Evolutionary conservation across 805 yeast genomes (phyloP), one percentile per base, ranked within the genome.

Genomic region (Yamadazyma olivae): DNA sequence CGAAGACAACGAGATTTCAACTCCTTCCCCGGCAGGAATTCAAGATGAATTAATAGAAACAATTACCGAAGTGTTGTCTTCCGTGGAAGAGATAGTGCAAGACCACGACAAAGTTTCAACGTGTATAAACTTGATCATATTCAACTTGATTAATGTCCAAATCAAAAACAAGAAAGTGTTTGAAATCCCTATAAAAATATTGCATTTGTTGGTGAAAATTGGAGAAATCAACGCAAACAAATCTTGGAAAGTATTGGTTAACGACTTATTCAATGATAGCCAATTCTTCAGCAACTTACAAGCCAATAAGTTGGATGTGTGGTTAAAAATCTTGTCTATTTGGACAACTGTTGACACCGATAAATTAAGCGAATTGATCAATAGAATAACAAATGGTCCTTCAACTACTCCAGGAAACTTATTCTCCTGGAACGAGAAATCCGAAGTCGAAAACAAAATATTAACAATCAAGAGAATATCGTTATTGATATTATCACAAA

Each of bases 301-400:
- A 48, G 5, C 33, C 44, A 31, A 57, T 58, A 32, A 59, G 3
- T 43, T 33, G 4, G 58, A 13, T 32, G 12, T 46, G 2, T 84
- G 95, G 91, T 63, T 64, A 38, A 49, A 61, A 0, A 67, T 86
- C 1, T 59, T 90, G 5, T 52, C 54, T 17, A 62, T 65, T 9
- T 91, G 96, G 95, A 68, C 81, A 3, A 58, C 64, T 6, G 70
- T 63, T 12, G 93, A 83, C 39, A 74, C 74, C 26, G 89, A 80
- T 3, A 75, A 74, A 30, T 51, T 83, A 36, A 48, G 52, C 7
- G 48, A 44, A 14, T 37, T 41, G 14, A 19, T 39, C 4, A n/a
- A 18, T 12, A 41, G 33, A 17, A 25, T 44, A 10, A 14, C 39
- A 2, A 17, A 32, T 4, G 14, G 34, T 7, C 24, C 26, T 8